Base-by-base conservation (phyloP, 2,329 filamentous ascomycete genomes). In the Hymenoscyphus infarciens region DNA sequence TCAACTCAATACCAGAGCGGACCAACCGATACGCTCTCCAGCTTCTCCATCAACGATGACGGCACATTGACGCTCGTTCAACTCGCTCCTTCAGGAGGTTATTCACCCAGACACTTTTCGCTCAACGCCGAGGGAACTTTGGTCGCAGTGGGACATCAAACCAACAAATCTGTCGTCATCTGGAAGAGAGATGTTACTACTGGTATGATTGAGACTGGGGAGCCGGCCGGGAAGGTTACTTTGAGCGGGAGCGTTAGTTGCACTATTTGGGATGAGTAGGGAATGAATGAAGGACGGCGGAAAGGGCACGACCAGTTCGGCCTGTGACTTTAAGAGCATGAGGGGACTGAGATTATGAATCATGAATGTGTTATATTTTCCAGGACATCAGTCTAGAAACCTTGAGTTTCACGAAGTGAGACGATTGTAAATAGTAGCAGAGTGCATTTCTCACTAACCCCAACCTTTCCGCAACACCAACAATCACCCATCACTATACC, bases 61-160 rank as follows among this genome's bases (percentile, higher is more conserved):
- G 79, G 78, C n/a, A 74, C 70, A 10, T 64, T 81, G 5, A 65
- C 62, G 0, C 77, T 79, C 58, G 68, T 75, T 2, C 73, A 79
- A 59, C 72, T 80, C 8, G 75, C 74, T 49, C 77, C 80, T 2
- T 75, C 76, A 0, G 78, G 78, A n/a, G 80, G 80, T 0, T 66
- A 61, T 3, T 77, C 72, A 65, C 80, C 80, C 0, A 72, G 80
- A 6, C 76, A 79, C 49, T 81, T 80, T 66, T 74, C 71, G 16
- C 57, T 80, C n/a, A 81, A 79, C 64, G 72, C 73, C 11, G 72
- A 73, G 11, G 80, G 79, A 0, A 70, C 73, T 52, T 56, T 78
- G 57, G 71, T 81, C 16, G 79, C 78, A 2, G 75, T 81, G 31
- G 79, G 74, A 0, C 73, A 80, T 64, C 77, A 80, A 69, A 71